Percentiles rank a stretch among this genome's conserved stretches.
These are phyloP conservation scores for Phytomonas sp. DNA, from an alignment of 208 protist species.

Conservation along the genomic window DNA sequence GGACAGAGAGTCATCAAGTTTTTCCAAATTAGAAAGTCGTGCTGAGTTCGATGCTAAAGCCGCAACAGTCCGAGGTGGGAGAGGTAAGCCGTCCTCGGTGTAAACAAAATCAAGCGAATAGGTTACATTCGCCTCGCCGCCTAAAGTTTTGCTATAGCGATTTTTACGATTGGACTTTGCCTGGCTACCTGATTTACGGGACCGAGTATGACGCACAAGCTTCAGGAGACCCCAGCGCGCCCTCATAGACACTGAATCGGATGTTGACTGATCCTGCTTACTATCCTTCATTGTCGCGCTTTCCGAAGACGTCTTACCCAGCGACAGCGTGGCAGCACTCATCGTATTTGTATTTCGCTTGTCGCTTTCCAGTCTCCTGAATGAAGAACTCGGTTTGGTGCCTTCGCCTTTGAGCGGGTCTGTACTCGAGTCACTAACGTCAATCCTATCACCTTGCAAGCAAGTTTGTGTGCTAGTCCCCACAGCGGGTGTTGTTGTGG, in stretches of 20 bases:
- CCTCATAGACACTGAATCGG: background rate
- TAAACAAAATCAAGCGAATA: slow-evolving; percentile 72
- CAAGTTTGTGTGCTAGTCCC: background rate
- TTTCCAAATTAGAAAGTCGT: background rate
- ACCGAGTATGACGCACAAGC: background rate
- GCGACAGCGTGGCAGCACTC: background rate
- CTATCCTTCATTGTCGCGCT: background rate
- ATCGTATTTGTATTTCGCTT: background rate
- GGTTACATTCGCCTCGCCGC: background rate
- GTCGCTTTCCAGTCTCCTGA: background rate
- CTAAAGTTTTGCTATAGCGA: background rate
- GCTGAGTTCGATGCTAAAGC: slow-evolving; percentile 11
- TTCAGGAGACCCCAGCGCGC: background rate
- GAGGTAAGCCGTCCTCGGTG: slow-evolving; percentile 33
- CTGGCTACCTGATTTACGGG: background rate
- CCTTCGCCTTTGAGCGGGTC: background rate
- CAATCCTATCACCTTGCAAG: background rate
- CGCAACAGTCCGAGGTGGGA: slow-evolving; percentile 22
- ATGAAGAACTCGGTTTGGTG: background rate
- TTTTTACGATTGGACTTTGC: background rate
- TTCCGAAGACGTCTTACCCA: background rate
- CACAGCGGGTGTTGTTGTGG: background rate
- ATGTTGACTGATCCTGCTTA: background rate
- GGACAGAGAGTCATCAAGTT: slow-evolving; percentile 14
- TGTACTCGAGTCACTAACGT: background rate